phyloP scores from a whole-genome alignment of 1,284 basidiomycete genomes.

The Xerocomus cyaneibrunnescens region DNA sequence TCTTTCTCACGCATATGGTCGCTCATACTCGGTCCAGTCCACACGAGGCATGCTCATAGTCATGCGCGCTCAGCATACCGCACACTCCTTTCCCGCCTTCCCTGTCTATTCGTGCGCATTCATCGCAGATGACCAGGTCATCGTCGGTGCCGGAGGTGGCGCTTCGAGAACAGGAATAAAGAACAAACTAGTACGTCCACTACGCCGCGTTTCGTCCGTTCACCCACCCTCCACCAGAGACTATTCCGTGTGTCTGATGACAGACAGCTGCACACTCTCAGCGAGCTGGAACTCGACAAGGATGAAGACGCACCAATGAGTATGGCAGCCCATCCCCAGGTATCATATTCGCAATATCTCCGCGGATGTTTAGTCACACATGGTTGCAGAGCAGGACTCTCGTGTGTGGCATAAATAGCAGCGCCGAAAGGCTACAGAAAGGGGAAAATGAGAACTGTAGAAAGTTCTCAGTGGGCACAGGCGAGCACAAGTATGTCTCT shows the following conservation, averaged over 20 bases:
- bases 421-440: slow-evolving; percentile 56
- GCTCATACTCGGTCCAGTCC: too few relatives aligned
- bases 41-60: too few relatives aligned
- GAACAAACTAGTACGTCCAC: slow-evolving; percentile 74
- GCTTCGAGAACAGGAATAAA: slow-evolving; percentile 79
- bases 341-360: slow-evolving; percentile 31
- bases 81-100: slow-evolving; percentile 74
- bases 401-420: slow-evolving; percentile 85
- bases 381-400: slow-evolving; percentile 48
- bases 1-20: slow-evolving; percentile 13
- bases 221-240: slow-evolving; percentile 45
- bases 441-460: slow-evolving; percentile 85
- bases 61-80: slow-evolving; percentile 79
- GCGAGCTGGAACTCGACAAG: slow-evolving; percentile 73
- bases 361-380: slow-evolving; percentile 4
- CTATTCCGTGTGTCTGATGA: slow-evolving; percentile 68
- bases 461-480: slow-evolving; percentile 59
- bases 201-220: background rate
- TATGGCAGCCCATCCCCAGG: slow-evolving; percentile 70
- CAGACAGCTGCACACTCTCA: slow-evolving; percentile 55
- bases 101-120: slow-evolving; percentile 91
- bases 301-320: slow-evolving; percentile 95
- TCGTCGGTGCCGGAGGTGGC: slow-evolving; percentile 90
- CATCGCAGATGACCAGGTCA: slow-evolving; percentile 67
- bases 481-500: slow-evolving; percentile 33